Evolutionary conservation across 106 monocot genomes (phyloP).

Genomic region (Cymbidium sinense): DNA sequence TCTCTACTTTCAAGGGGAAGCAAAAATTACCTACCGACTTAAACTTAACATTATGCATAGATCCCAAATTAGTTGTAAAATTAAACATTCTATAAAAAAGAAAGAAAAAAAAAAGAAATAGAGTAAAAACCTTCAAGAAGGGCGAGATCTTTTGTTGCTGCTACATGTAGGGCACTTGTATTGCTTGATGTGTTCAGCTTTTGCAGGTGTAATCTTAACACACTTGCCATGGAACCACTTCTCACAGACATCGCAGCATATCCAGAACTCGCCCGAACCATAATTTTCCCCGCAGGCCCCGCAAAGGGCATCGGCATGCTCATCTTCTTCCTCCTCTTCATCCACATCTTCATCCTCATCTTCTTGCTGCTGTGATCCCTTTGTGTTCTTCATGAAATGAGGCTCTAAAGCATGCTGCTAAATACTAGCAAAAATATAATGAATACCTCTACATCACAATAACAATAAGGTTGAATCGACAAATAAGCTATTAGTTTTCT

Average conservation of each 20-base stretch:
- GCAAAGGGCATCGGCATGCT: constrained; percentile 43
- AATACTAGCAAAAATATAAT: not conserved
- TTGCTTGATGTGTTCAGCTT: constrained; percentile 37
- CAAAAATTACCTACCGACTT: too few species aligned
- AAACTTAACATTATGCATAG: too few species aligned
- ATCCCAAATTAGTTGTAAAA: too few species aligned
- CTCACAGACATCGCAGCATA: constrained; percentile 64
- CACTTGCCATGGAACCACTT: constrained; percentile 62
- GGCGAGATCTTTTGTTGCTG: constrained; percentile 18
- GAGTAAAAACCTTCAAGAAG: constrained; percentile 3
- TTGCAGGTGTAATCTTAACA: constrained; percentile 41
- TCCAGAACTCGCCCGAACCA: constrained; percentile 55
- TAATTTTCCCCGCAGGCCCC: constrained; percentile 59
- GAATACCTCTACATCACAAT: not conserved
- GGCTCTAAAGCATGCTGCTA: constrained; percentile 15
- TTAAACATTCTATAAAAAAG: not conserved
- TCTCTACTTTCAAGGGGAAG: too few species aligned
- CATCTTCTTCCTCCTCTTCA: constrained; percentile 33
- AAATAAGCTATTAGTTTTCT: not conserved
- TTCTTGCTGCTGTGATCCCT: constrained; percentile 11
- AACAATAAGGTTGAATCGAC: not conserved
- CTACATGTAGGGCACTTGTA: constrained; percentile 45
- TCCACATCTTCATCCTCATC: constrained; percentile 15
- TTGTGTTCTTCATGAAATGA: constrained; percentile 8
- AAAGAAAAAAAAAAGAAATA: not conserved